These are phyloP conservation scores for Cryptococcus jaspeensis DNA, from an alignment of 1,284 basidiomycete species.

Conservation along the genomic window DNA sequence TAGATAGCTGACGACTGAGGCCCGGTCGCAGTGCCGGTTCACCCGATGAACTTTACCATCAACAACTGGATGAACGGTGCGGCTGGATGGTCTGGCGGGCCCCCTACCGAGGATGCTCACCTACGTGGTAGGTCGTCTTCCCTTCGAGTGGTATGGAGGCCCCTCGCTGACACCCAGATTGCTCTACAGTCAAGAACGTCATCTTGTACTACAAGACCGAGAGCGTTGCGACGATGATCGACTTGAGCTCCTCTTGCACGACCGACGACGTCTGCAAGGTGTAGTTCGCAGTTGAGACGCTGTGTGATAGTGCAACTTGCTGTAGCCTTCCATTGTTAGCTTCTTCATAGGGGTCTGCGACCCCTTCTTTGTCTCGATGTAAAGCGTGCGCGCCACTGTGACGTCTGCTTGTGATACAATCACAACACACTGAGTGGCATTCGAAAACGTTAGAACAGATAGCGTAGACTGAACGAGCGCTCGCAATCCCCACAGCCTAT, in stretches of 20 bases:
- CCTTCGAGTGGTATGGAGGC: no score
- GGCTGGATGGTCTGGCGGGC: slow-evolving; percentile 7
- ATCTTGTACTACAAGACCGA: slow-evolving; percentile 18
- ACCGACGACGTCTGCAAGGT: slow-evolving; percentile 8
- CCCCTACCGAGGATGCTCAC: slow-evolving; percentile 1
- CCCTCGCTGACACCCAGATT: no score
- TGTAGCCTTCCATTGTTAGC: no score
- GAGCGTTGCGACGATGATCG: not conserved
- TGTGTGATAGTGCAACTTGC: not conserved
- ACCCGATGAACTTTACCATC: slow-evolving; percentile 5
- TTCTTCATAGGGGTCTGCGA: no score
- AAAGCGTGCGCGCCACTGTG: no score
- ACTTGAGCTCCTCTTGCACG: not conserved
- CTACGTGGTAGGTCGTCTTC: not conserved
- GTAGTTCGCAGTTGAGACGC: not conserved
- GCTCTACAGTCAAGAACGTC: slow-evolving; percentile 5
- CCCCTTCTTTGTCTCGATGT: no score
- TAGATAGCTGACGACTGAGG: no score
- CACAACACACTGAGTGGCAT: no score
- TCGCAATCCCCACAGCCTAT: slow-evolving; percentile 1
- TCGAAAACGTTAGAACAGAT: no score
- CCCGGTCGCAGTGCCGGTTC: not conserved
- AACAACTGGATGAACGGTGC: slow-evolving; percentile 7
- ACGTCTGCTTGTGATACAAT: no score
- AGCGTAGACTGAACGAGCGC: no score